phyloP scores from a whole-genome alignment of 495 filamentous ascomycete genomes.

The Penicillium subrubescens region DNA sequence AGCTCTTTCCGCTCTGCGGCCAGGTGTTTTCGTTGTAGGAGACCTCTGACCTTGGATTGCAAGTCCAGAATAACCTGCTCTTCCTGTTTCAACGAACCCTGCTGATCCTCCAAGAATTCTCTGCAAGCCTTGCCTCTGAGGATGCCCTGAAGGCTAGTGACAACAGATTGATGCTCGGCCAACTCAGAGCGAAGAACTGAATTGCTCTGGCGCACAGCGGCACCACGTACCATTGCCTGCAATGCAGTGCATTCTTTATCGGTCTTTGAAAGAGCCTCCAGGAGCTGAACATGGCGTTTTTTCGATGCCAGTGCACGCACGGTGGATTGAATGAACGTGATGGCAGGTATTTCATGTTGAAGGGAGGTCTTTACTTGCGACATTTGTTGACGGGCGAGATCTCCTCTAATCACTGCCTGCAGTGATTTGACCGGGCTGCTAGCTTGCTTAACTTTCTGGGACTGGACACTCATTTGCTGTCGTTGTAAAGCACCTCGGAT shows the following conservation, averaged over 20 bases:
- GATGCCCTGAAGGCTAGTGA: slow-evolving; percentile 39
- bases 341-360: slow-evolving; percentile 29
- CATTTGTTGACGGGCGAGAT: slow-evolving; percentile 46
- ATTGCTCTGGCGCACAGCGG: slow-evolving; percentile 29
- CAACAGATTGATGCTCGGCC: slow-evolving; percentile 28
- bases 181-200: slow-evolving; percentile 31
- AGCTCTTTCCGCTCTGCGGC: slow-evolving; percentile 58
- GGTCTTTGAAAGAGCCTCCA: slow-evolving; percentile 35
- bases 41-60: slow-evolving; percentile 51
- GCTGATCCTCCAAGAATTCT: slow-evolving; percentile 36
- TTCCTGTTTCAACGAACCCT: slow-evolving; percentile 33
- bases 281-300: slow-evolving; percentile 29
- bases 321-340: slow-evolving; percentile 51
- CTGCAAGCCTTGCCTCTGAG: slow-evolving; percentile 38
- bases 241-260: slow-evolving; percentile 31
- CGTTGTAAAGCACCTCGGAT: slow-evolving; percentile 58
- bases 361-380: slow-evolving; percentile 36
- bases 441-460: slow-evolving; percentile 45
- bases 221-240: slow-evolving; percentile 49
- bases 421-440: slow-evolving; percentile 32
- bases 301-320: slow-evolving; percentile 42
- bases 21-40: slow-evolving; percentile 44
- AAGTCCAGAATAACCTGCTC: slow-evolving; percentile 42
- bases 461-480: slow-evolving; percentile 49
- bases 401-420: slow-evolving; percentile 56